Percentiles rank a stretch among this genome's conserved stretches.
phyloP scores from a whole-genome alignment of 116 monocot genomes.

The Trichopus zeylanicus region DNA sequence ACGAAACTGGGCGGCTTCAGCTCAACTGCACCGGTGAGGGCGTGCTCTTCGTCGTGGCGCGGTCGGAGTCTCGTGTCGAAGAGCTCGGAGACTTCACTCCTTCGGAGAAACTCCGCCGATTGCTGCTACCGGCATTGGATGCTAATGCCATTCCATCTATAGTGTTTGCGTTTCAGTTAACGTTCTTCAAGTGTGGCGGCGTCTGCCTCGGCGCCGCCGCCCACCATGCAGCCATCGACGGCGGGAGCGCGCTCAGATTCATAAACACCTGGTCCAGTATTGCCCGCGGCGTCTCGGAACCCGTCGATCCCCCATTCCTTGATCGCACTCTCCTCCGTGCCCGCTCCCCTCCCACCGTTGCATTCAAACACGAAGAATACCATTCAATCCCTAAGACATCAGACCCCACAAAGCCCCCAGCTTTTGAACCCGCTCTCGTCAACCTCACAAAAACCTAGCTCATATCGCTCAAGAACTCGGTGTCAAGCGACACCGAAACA shows the following conservation, averaged over 20 bases:
- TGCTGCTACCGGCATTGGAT: constrained; percentile 20
- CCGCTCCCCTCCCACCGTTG: constrained; percentile 17
- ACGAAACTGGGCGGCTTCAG: constrained; percentile 18
- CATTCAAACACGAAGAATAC: constrained; percentile 12
- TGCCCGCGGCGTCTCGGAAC: constrained; percentile 7
- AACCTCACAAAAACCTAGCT: constrained; percentile 26
- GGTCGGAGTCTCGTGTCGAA: constrained; percentile 10
- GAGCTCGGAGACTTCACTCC: constrained; percentile 19
- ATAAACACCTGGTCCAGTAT: constrained; percentile 29
- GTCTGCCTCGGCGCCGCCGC: constrained; percentile 19
- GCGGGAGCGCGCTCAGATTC: constrained; percentile 21
- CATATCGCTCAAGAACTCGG: constrained; percentile 15
- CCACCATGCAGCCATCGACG: constrained; percentile 30
- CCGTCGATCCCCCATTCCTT: constrained; percentile 4
- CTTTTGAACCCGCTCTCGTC: background rate
- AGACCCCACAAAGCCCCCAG: no score
- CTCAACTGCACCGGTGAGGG: constrained; percentile 45
- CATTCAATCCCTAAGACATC: background rate
- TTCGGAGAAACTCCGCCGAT: constrained; percentile 13
- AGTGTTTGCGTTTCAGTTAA: no score
- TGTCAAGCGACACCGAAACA: no score
- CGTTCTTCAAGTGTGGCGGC: constrained; percentile 40
- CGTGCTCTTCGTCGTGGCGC: constrained; percentile 15
- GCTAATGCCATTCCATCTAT: no score
- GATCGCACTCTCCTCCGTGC: constrained; percentile 27